phyloP scores from a whole-genome alignment of 768 basidiomycete genomes.

The Auriculariales sp. region DNA sequence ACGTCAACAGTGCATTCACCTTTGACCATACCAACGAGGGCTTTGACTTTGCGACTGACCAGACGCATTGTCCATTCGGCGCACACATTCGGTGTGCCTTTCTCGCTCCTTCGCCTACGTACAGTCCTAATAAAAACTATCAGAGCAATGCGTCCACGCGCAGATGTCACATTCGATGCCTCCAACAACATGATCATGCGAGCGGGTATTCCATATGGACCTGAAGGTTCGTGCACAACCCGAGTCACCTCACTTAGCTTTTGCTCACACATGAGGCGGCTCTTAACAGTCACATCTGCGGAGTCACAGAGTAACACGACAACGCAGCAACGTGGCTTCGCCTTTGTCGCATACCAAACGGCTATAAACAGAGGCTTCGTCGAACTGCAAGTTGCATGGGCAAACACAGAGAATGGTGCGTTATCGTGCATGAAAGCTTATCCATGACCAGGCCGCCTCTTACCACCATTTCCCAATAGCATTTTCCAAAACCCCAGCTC shows the following conservation, averaged over 20 bases:
- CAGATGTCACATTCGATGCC: background rate
- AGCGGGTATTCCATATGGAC: background rate
- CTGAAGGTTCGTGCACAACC: background rate
- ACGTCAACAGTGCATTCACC: background rate
- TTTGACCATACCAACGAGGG: background rate
- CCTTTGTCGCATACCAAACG: background rate
- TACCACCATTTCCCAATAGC: too few species aligned
- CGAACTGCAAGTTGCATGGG: background rate
- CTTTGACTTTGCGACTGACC: background rate
- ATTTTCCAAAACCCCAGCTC: too few species aligned
- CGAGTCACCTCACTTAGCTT: background rate
- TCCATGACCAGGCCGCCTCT: too few species aligned
- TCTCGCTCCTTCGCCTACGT: background rate
- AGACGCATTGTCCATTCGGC: background rate
- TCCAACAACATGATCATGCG: background rate
- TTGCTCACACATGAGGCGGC: background rate
- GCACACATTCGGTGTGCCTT: background rate
- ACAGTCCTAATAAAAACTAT: background rate
- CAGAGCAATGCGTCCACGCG: background rate
- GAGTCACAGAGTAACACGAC: background rate
- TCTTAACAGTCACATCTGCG: background rate
- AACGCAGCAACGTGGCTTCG: background rate
- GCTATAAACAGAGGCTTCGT: background rate
- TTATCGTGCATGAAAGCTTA: too few species aligned
- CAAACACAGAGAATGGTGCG: too few species aligned